phyloP scores from a whole-genome alignment of 129 eudicot species.

The Artemisia annua region DNA sequence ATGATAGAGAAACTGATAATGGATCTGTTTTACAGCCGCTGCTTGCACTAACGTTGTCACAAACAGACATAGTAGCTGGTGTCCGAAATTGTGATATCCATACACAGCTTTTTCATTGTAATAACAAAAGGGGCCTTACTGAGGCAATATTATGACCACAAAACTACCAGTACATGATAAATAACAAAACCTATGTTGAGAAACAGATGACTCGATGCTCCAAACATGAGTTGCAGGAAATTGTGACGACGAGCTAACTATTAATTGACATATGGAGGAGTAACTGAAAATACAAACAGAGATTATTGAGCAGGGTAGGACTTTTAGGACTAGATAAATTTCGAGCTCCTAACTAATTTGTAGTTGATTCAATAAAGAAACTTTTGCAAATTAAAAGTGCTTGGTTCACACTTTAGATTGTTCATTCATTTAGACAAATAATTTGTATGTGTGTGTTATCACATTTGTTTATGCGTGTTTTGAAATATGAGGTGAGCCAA shows the following conservation, averaged over 20 bases:
- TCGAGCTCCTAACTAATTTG: neutral
- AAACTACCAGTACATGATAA: neutral
- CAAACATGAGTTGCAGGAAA: neutral
- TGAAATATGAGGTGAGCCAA: neutral
- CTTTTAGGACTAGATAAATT: neutral
- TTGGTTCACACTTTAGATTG: neutral
- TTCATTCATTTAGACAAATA: neutral
- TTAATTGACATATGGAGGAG: neutral
- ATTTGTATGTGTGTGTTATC: neutral
- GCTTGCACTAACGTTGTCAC: slow-evolving; percentile 52
- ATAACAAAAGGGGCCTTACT: slow-evolving; percentile 45
- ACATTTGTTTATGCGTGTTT: neutral
- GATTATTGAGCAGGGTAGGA: neutral
- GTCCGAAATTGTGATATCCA: slow-evolving; percentile 59
- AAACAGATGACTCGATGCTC: no score
- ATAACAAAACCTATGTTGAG: no score
- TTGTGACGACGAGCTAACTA: neutral
- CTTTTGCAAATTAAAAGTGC: neutral
- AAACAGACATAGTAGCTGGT: slow-evolving; percentile 47
- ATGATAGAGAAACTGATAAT: slow-evolving; percentile 35
- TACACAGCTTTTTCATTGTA: slow-evolving; percentile 44
- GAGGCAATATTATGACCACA: slow-evolving; percentile 67
- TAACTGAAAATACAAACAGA: neutral
- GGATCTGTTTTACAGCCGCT: slow-evolving; percentile 54
- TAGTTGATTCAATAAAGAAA: neutral